These are phyloP conservation scores for Xylaria arbuscula DNA, from an alignment of 2,329 filamentous ascomycete genomes.

Conservation along the genomic window DNA sequence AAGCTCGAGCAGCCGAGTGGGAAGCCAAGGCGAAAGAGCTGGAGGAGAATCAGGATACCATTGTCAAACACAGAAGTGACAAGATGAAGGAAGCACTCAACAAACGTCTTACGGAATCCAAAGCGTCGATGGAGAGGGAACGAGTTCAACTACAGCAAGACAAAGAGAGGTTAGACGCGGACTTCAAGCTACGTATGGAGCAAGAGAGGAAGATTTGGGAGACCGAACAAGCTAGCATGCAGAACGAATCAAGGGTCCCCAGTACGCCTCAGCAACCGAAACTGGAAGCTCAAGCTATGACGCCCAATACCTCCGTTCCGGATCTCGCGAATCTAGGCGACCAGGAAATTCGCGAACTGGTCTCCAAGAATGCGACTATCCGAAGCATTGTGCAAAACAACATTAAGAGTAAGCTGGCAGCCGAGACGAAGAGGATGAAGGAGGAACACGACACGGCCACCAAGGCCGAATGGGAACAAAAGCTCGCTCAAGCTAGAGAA, in stretches of 20 bases:
- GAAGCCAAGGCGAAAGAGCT: slow-evolving; percentile 72
- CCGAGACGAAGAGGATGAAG: slow-evolving; percentile 70
- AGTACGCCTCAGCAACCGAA: slow-evolving; percentile 56
- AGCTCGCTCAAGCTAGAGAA: slow-evolving; percentile 65
- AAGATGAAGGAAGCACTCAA: slow-evolving; percentile 76
- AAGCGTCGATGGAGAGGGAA: slow-evolving; percentile 57
- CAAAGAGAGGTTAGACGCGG: slow-evolving; percentile 70
- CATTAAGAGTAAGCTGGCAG: slow-evolving; percentile 76
- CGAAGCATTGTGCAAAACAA: slow-evolving; percentile 70
- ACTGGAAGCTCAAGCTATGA: slow-evolving; percentile 52
- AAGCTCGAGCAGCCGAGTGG: slow-evolving; percentile 71
- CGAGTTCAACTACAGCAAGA: slow-evolving; percentile 72
- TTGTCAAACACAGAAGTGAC: slow-evolving; percentile 73
- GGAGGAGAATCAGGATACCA: slow-evolving; percentile 70
- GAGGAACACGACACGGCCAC: slow-evolving; percentile 62
- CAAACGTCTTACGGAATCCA: slow-evolving; percentile 76
- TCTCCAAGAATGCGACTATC: slow-evolving; percentile 66
- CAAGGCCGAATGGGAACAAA: slow-evolving; percentile 63
- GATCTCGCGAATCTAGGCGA: slow-evolving; percentile 65
- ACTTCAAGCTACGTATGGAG: slow-evolving; percentile 52
- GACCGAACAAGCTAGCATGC: slow-evolving; percentile 40
- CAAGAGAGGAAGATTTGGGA: slow-evolving; percentile 50
- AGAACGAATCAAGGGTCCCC: slow-evolving; percentile 43
- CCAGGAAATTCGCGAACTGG: slow-evolving; percentile 66
- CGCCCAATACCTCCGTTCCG: slow-evolving; percentile 48